Evolutionary conservation across 768 basidiomycete species (phyloP), one percentile per base, ranked within the genome.

Genomic region (Amanita polypyramis): DNA sequence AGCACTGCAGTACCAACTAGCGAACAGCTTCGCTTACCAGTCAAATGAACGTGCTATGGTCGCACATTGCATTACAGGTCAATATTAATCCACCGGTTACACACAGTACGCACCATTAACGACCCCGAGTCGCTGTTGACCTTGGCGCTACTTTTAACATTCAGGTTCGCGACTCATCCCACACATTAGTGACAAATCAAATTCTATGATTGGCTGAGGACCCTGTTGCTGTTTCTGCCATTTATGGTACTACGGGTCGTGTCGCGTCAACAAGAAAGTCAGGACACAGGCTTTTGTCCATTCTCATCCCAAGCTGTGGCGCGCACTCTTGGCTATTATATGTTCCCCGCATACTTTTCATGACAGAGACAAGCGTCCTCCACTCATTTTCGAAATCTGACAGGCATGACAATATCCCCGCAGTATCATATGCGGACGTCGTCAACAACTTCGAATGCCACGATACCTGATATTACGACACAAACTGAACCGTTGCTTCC

Each of bases 401-500:
- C 19, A 17, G 15, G 29, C 25, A 2, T 33, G 27, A 8, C 17
- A 11, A 8, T 10, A 14, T 29, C 47, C 4, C 41, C 38, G 9
- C 47, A 32, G n/a, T 9, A 15, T 17, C 38, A 32, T 11, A 10
- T 25, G 4, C 47, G 40, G n/a, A 30, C 20, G 19, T 42, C 19
- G 23, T 60, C 60, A 0, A 55, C 60, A 5, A 43, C 52, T 25
- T 62, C 62, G 9, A 58, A 51, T 23, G 49, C 49, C 34, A 65
- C 62, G 2, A 54, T 63, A 14, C 57, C 54, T 10, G 55, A 60
- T 12, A 59, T 51, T 25, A 56, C 55, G 23, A 62, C 65, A 52
- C 61, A 63, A 17, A 64, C 62, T 36, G 62, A 67, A 43, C 66
- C 67, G 2, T 55, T 69, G 14, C 61, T 69, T n/a, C 56, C 60